A percentile compares a stretch with the other conserved stretches of the same genome.
phyloP scores from a whole-genome alignment of 805 yeast species.

The Starmerella geochares region DNA sequence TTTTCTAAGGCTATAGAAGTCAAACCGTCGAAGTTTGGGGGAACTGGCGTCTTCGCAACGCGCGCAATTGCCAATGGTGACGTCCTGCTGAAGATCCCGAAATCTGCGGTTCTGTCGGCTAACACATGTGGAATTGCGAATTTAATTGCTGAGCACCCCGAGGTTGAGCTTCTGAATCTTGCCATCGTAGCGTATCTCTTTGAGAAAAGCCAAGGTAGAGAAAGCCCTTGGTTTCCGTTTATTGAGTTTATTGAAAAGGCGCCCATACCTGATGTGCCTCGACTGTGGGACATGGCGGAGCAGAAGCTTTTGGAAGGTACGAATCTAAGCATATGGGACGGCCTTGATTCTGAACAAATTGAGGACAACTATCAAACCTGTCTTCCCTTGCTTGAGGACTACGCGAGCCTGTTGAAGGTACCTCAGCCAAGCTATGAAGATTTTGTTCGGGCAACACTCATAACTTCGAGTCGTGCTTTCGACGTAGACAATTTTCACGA shows the following conservation, averaged over 20 bases:
- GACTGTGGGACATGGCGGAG: constrained; percentile 51
- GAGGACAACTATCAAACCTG: constrained; percentile 26
- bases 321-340: constrained; percentile 51
- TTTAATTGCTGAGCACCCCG: constrained; percentile 46
- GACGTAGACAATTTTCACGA: constrained; percentile 67
- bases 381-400: constrained; percentile 29
- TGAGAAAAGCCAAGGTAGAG: constrained; percentile 48
- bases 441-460: constrained; percentile 45
- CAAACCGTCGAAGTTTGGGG: constrained; percentile 45
- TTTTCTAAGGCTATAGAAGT: constrained; percentile 46
- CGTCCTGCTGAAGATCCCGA: constrained; percentile 31
- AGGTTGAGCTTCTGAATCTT: constrained; percentile 53
- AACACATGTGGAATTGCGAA: constrained; percentile 48
- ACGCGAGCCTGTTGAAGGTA: constrained; percentile 28
- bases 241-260: constrained; percentile 40
- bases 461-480: constrained; percentile 69
- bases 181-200: constrained; percentile 61
- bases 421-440: constrained; percentile 19
- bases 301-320: constrained; percentile 46
- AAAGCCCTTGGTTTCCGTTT: constrained; percentile 74
- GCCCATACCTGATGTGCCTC: constrained; percentile 42
- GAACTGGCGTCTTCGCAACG: constrained; percentile 63
- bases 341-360: constrained; percentile 42
- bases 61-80: constrained; percentile 34
- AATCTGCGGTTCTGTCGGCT: constrained; percentile 30